Evolutionary conservation across 352 stramenopile genomes (phyloP).

Genomic region (Globisporangium splendens): DNA sequence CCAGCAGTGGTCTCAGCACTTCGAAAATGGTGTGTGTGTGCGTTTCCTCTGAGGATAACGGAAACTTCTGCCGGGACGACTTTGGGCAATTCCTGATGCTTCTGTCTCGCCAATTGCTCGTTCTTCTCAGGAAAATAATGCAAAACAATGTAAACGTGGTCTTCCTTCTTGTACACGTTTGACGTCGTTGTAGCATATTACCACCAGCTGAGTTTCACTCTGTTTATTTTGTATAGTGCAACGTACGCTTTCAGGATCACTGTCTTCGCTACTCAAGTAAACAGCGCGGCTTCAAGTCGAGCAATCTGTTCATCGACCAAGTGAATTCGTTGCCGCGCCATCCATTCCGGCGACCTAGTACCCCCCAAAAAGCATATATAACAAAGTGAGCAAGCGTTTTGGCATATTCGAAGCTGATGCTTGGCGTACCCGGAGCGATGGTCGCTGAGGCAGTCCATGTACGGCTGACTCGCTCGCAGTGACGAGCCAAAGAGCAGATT

Average conservation of each 20-base stretch:
- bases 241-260: neutral
- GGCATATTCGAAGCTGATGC: no score
- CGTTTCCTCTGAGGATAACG: no score
- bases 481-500: constrained; percentile 47
- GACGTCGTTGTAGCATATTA: no score
- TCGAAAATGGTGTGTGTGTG: no score
- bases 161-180: neutral
- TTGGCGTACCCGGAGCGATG: constrained; percentile 33
- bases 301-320: constrained; percentile 40
- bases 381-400: neutral
- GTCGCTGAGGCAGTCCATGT: constrained; percentile 54
- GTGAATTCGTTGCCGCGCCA: constrained; percentile 31
- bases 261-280: constrained; percentile 15
- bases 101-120: neutral
- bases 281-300: constrained; percentile 36
- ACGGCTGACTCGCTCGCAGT: constrained; percentile 40
- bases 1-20: no score
- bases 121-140: neutral
- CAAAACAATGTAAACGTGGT: neutral
- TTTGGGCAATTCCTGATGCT: neutral
- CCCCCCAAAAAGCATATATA: neutral
- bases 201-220: neutral
- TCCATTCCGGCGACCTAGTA: constrained; percentile 42
- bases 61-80: no score
- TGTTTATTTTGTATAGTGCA: neutral